These are phyloP conservation scores for Solanum etuberosum DNA, from an alignment of 257 asterid genomes.

Conservation along the genomic window DNA sequence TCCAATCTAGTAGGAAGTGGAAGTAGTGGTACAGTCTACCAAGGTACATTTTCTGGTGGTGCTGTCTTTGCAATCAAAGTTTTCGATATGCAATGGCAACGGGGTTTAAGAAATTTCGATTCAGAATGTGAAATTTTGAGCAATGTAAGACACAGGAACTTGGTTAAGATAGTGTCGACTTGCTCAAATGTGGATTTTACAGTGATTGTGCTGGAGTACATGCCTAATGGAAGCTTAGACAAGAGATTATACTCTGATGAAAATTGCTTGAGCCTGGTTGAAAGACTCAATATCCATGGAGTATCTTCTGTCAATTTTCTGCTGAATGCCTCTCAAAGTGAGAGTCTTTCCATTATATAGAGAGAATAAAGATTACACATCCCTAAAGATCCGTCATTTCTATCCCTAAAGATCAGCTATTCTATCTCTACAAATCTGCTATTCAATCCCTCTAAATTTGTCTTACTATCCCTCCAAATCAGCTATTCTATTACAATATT, in stretches of 20 bases:
- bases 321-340: no score
- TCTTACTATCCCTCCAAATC: no score
- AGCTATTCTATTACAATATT: no score
- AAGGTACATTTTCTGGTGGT: neutral
- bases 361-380: no score
- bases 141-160: slow-evolving; percentile 28
- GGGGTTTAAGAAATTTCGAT: slow-evolving; percentile 13
- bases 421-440: no score
- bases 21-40: slow-evolving; percentile 19
- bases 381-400: no score
- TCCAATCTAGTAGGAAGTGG: slow-evolving; percentile 17
- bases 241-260: slow-evolving; percentile 12
- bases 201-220: slow-evolving; percentile 30
- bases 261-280: slow-evolving; percentile 6
- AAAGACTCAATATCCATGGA: no score
- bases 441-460: no score
- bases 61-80: slow-evolving; percentile 23
- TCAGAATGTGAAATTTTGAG: slow-evolving; percentile 28
- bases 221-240: slow-evolving; percentile 34
- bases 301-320: no score
- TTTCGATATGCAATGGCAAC: slow-evolving; percentile 11
- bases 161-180: slow-evolving; percentile 23
- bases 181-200: slow-evolving; percentile 35
- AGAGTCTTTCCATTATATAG: no score
- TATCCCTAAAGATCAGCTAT: no score